Evolutionary conservation across 1,284 basidiomycete species (phyloP).

Genomic region (Trichosporon ovoides): DNA sequence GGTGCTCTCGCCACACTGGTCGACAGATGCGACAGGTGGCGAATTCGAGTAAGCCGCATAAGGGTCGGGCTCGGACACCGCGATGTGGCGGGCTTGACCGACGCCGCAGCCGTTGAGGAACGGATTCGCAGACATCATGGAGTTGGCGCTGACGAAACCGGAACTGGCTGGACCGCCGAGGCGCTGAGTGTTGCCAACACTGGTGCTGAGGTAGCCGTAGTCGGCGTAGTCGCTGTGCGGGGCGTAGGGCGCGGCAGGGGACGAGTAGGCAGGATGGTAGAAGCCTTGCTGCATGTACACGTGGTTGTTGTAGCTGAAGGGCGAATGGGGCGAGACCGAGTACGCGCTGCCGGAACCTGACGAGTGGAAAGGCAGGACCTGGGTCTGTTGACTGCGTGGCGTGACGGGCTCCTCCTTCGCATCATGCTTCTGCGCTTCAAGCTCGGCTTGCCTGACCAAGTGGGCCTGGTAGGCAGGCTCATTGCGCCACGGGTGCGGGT

Average conservation of each 20-base stretch:
- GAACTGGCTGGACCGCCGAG: no score
- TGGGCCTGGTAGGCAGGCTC: conserved; percentile 2
- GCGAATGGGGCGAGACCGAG: background rate
- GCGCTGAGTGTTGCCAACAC: no score
- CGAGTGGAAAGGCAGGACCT: background rate
- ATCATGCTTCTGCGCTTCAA: background rate
- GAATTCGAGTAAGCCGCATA: no score
- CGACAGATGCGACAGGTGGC: no score
- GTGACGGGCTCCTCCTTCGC: background rate
- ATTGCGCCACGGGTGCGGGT: conserved; percentile 11
- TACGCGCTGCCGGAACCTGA: background rate
- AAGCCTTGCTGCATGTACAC: background rate
- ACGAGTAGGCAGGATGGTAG: background rate
- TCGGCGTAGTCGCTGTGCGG: no score
- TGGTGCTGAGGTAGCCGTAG: no score
- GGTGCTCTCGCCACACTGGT: no score
- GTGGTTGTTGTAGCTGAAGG: background rate
- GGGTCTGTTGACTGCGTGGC: background rate
- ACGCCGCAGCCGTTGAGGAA: no score
- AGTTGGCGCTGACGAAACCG: no score
- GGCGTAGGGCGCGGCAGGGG: background rate
- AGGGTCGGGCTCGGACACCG: no score
- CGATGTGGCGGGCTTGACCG: no score
- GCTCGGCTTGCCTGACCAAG: background rate
- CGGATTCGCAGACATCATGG: no score